Evolutionary conservation across 306 rosid genomes (phyloP).

Genomic region (Dryas alaskensis): DNA sequence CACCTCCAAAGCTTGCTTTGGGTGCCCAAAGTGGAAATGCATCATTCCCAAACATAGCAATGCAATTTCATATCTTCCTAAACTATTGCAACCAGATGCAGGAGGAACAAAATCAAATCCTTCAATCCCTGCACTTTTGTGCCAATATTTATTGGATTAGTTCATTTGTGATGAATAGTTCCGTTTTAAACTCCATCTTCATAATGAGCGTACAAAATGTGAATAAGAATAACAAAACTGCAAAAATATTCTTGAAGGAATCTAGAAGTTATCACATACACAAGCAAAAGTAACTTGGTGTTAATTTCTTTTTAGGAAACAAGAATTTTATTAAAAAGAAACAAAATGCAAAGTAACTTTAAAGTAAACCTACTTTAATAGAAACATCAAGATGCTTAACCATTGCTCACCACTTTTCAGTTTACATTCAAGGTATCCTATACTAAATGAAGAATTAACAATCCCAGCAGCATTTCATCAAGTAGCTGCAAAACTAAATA

Average conservation of each 20-base stretch:
- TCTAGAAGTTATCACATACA: neutral
- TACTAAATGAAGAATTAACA: slow-evolving; percentile 10
- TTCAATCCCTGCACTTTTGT: slow-evolving; percentile 98
- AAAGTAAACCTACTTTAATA: neutral
- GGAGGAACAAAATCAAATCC: slow-evolving; percentile 84
- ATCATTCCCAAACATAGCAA: slow-evolving; percentile 90
- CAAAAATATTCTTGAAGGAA: slow-evolving; percentile 1
- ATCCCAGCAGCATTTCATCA: neutral
- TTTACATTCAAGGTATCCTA: neutral
- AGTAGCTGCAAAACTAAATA: neutral
- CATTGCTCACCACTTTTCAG: slow-evolving; percentile 5
- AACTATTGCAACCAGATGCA: slow-evolving; percentile 49
- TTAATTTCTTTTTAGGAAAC: neutral
- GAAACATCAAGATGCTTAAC: neutral
- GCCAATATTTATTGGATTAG: slow-evolving; percentile 43
- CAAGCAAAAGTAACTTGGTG: neutral
- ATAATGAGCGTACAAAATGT: neutral
- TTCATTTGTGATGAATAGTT: slow-evolving; percentile 25
- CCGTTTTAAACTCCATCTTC: neutral
- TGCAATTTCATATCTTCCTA: slow-evolving; percentile 86
- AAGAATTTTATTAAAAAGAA: neutral
- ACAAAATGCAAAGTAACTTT: neutral
- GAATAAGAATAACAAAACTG: neutral
- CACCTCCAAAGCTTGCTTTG: slow-evolving; percentile 92
- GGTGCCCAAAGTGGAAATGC: slow-evolving; percentile 96